Conservation (phyloP, 306 rosid species). For the Dryas octopetala region DNA sequence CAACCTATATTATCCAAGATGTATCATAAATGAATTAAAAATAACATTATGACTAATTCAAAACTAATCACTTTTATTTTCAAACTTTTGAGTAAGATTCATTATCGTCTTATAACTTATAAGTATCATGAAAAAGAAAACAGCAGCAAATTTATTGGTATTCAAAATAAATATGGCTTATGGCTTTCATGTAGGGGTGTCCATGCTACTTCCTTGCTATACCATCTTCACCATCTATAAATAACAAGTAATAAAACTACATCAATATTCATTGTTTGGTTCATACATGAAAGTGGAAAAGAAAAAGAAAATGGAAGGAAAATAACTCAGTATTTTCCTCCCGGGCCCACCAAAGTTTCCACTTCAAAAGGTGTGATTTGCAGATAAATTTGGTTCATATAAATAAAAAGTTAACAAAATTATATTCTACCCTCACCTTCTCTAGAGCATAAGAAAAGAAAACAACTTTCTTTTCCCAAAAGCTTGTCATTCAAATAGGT, state of each 20-base stretch:
- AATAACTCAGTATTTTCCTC: neutral
- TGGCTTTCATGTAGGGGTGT: neutral
- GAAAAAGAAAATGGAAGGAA: neutral
- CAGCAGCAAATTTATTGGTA: neutral
- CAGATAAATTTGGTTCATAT: neutral
- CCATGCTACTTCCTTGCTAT: neutral
- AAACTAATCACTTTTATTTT: neutral
- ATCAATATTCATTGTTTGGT: too few species aligned
- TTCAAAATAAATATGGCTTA: neutral
- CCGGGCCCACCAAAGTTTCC: neutral
- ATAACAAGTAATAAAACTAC: neutral
- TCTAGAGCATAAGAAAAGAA: neutral
- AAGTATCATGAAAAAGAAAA: neutral
- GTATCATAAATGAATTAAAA: neutral
- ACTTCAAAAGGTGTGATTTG: neutral
- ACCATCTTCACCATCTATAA: neutral
- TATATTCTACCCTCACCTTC: neutral
- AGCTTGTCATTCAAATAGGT: neutral
- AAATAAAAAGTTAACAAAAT: neutral
- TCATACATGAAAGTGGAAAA: too few species aligned
- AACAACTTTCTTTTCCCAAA: neutral
- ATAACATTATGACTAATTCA: neutral
- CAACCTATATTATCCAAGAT: too few species aligned
- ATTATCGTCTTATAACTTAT: neutral
- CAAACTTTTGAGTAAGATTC: neutral